These are phyloP conservation scores for Schizothecium vesticola DNA, from an alignment of 495 filamentous ascomycete species.

Conservation along the genomic window DNA sequence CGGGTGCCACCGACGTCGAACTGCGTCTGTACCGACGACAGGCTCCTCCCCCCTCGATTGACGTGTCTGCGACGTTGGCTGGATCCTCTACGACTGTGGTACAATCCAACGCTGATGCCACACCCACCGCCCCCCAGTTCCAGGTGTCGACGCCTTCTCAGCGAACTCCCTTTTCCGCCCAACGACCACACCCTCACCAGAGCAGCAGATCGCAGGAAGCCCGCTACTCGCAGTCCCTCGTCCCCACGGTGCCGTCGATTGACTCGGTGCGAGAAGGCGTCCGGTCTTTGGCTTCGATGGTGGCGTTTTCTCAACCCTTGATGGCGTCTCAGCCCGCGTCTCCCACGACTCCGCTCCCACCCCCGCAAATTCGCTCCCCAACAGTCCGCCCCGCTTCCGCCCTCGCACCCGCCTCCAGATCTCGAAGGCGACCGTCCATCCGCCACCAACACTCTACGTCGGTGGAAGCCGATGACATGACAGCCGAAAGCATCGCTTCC, in stretches of 20 bases:
- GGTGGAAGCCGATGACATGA: constrained; percentile 80
- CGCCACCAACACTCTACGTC: constrained; percentile 82
- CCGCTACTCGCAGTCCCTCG: constrained; percentile 59
- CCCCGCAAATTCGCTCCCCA: constrained; percentile 47
- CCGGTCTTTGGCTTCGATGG: constrained; percentile 71
- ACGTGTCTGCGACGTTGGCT: constrained; percentile 42
- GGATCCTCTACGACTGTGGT: constrained; percentile 40
- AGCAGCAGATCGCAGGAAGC: constrained; percentile 57
- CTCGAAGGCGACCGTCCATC: constrained; percentile 67
- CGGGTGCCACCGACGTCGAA: constrained; percentile 41
- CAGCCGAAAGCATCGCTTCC: constrained; percentile 69
- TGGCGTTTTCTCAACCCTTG: constrained; percentile 63
- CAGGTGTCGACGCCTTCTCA: constrained; percentile 70
- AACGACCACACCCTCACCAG: constrained; percentile 55
- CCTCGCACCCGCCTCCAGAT: constrained; percentile 37
- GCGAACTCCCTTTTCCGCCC: constrained; percentile 55
- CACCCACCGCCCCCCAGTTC: constrained; percentile 59
- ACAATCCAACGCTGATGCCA: constrained; percentile 44
- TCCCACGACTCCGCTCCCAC: constrained; percentile 82
- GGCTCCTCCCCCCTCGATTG: constrained; percentile 41
- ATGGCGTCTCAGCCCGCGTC: constrained; percentile 86
- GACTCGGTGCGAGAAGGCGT: constrained; percentile 82
- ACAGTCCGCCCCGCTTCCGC: constrained; percentile 49
- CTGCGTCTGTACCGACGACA: constrained; percentile 44
- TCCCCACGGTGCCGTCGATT: constrained; percentile 65